Conservation (phyloP, 805 yeast species). For the Kodamaea nitidulidarum region DNA sequence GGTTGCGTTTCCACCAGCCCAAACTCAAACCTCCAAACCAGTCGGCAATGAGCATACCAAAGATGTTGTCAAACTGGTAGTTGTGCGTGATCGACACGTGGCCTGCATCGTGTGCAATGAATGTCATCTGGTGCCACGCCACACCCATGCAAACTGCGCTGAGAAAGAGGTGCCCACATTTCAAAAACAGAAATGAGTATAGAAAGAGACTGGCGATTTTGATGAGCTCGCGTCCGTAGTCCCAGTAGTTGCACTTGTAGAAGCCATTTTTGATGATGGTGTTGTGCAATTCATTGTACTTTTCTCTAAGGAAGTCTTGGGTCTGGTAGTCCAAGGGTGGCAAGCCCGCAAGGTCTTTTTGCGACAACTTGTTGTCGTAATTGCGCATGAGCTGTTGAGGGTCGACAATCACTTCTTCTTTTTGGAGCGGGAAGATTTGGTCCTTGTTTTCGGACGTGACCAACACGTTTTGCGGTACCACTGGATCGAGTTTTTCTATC, state of each 20-base stretch:
- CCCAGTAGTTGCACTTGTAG: conserved; percentile 71
- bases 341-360: conserved; percentile 49
- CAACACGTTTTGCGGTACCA: conserved; percentile 46
- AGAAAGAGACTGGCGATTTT: conserved; percentile 55
- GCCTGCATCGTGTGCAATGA: conserved; percentile 88
- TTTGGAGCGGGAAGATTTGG: conserved; percentile 29
- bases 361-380: conserved; percentile 55
- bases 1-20: conserved; percentile 95
- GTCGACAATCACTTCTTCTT: conserved; percentile 39
- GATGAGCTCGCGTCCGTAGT: conserved; percentile 63
- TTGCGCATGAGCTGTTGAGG: conserved; percentile 51
- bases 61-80: conserved; percentile 67
- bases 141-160: conserved; percentile 68
- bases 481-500: conserved; percentile 41
- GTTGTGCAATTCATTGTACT: conserved; percentile 60
- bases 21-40: conserved; percentile 83
- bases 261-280: conserved; percentile 52
- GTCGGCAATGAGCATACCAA: conserved; percentile 71
- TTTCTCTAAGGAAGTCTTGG: conserved; percentile 51
- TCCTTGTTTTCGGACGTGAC: conserved; percentile 35
- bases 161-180: conserved; percentile 39
- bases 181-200: conserved; percentile 47
- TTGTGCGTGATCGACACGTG: conserved; percentile 80
- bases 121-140: conserved; percentile 87
- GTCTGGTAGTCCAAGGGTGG: conserved; percentile 69